Conservation (phyloP, 1,284 basidiomycete genomes). For the Takashimella koratensis region DNA sequence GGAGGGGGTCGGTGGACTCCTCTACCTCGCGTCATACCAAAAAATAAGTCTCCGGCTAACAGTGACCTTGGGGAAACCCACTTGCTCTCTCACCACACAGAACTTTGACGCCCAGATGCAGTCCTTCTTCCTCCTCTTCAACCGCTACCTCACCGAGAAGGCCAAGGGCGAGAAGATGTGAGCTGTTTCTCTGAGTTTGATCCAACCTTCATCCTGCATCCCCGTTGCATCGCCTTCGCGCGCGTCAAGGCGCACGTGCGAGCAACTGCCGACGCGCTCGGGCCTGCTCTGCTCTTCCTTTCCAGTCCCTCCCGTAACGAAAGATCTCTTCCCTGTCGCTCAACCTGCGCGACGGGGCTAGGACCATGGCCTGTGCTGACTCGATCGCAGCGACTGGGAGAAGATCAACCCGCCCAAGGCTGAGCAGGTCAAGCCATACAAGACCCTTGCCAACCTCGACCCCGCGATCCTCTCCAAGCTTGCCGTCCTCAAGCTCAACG, state of each 20-base stretch:
- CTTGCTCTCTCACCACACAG: constrained; percentile 50
- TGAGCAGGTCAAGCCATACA: constrained; percentile 89
- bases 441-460: constrained; percentile 64
- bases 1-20: no score
- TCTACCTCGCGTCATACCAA: constrained; percentile 1
- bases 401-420: constrained; percentile 90
- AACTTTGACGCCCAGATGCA: constrained; percentile 98
- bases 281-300: no score
- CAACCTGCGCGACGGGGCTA: no score
- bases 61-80: no score
- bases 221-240: no score
- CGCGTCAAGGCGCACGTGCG: no score
- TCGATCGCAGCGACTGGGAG: constrained; percentile 83
- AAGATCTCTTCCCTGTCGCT: no score
- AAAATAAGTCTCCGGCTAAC: background rate
- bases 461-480: constrained; percentile 81
- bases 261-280: no score
- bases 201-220: background rate
- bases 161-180: constrained; percentile 94
- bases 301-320: no score
- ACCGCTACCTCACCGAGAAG: constrained; percentile 91
- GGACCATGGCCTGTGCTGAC: no score
- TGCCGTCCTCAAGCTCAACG: constrained; percentile 98
- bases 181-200: constrained; percentile 41
- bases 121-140: constrained; percentile 98